Conservation (phyloP, 805 yeast species). For the Babjeviella inositovora region DNA sequence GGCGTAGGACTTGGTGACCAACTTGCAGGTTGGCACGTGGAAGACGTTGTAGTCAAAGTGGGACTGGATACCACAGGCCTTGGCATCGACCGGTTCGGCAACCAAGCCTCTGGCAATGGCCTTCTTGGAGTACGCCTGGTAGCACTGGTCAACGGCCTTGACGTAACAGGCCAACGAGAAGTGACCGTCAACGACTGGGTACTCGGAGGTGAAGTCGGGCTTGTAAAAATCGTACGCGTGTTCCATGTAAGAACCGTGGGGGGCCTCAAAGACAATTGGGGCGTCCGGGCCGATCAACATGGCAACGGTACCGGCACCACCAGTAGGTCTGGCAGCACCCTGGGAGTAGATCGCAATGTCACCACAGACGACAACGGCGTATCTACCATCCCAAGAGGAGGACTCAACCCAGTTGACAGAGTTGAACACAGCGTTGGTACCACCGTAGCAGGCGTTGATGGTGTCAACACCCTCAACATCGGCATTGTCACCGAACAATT, state of each 20-base stretch:
- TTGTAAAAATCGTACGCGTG: slow-evolving; percentile 97
- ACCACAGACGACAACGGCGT: slow-evolving; percentile 93
- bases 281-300: slow-evolving; percentile 94
- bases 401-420: slow-evolving; percentile 94
- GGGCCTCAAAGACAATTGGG: slow-evolving; percentile 80
- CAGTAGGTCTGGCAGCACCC: slow-evolving; percentile 98
- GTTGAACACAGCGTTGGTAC: slow-evolving; percentile 89
- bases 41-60: slow-evolving; percentile 86
- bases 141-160: slow-evolving; percentile 81
- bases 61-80: slow-evolving; percentile 50
- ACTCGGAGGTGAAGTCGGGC: slow-evolving; percentile 92
- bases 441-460: slow-evolving; percentile 96
- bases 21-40: slow-evolving; percentile 97
- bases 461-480: slow-evolving; percentile 96
- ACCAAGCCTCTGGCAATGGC: slow-evolving; percentile 35
- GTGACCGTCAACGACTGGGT: slow-evolving; percentile 96
- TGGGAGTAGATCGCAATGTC: slow-evolving; percentile 95
- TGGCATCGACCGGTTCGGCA: slow-evolving; percentile 24
- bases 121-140: slow-evolving; percentile 68
- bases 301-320: slow-evolving; percentile 98
- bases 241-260: slow-evolving; percentile 88
- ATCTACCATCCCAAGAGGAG: slow-evolving; percentile 94
- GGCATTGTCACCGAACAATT: slow-evolving; percentile 72
- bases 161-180: slow-evolving; percentile 89
- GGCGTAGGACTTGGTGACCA: slow-evolving; percentile 85